A percentile compares a stretch with the other conserved stretches of the same genome.
These are phyloP conservation scores for Simplicillium sp. DNA, from an alignment of 2,329 filamentous ascomycete genomes.

Conservation along the genomic window DNA sequence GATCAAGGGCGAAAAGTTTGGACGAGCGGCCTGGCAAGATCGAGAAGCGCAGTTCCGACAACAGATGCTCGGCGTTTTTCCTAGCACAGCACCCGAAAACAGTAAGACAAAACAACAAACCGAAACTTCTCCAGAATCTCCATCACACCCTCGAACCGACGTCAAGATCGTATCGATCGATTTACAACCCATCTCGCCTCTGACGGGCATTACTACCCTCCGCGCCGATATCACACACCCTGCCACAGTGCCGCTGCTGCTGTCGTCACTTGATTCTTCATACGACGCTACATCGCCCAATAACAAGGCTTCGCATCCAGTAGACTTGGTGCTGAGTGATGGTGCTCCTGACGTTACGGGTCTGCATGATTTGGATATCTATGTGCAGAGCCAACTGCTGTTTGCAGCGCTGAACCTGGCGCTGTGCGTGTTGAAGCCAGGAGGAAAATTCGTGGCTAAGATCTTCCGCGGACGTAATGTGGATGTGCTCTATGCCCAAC, in stretches of 20 bases:
- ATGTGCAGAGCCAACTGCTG: constrained; percentile 90
- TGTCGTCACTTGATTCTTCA: constrained; percentile 72
- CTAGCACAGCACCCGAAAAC: constrained; percentile 16
- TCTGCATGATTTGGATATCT: constrained; percentile 94
- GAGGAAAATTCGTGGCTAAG: constrained; percentile 95
- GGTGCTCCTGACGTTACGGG: constrained; percentile 95
- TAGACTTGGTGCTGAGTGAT: constrained; percentile 91
- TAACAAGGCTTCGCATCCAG: constrained; percentile 55
- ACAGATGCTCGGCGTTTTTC: constrained; percentile 46
- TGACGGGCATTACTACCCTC: constrained; percentile 85
- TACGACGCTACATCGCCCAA: constrained; percentile 35
- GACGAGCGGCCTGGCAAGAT: constrained; percentile 78
- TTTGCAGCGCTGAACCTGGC: constrained; percentile 91
- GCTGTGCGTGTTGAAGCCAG: constrained; percentile 82
- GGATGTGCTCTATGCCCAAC: constrained; percentile 88
- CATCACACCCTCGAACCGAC: constrained; percentile 44
- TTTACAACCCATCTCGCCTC: constrained; percentile 86
- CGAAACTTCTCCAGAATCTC: not conserved
- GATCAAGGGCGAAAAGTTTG: constrained; percentile 89
- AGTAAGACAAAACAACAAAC: constrained; percentile 7
- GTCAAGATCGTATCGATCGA: constrained; percentile 96
- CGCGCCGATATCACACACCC: constrained; percentile 97
- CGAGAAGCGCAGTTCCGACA: constrained; percentile 59
- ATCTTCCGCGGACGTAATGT: constrained; percentile 93
- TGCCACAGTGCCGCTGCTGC: constrained; percentile 80